phyloP scores from a whole-genome alignment of 495 filamentous ascomycete genomes.

The Hypoxylon subgilvum region DNA sequence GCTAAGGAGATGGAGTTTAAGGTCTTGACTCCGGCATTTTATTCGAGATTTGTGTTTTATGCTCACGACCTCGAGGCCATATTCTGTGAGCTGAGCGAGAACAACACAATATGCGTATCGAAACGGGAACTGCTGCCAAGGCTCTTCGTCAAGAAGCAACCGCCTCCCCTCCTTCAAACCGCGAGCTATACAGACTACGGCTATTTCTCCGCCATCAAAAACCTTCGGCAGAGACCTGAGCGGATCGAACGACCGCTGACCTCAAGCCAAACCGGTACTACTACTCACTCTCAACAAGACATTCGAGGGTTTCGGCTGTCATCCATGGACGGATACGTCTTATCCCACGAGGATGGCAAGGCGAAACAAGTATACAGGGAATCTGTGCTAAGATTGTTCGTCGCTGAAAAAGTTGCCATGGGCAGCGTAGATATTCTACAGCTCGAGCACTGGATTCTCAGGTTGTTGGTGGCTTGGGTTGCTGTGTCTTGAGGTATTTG shows the following conservation, averaged over 20 bases:
- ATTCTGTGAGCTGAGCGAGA: slow-evolving; percentile 56
- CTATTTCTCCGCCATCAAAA: slow-evolving; percentile 46
- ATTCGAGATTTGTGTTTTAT: slow-evolving; percentile 62
- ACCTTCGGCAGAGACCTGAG: slow-evolving; percentile 45
- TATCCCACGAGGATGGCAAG: slow-evolving; percentile 37
- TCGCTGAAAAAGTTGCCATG: slow-evolving; percentile 46
- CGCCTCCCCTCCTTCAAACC: slow-evolving; percentile 31
- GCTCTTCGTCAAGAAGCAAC: slow-evolving; percentile 45
- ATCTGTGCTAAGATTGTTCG: slow-evolving; percentile 44
- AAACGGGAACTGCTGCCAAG: slow-evolving; percentile 51
- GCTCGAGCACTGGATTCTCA: slow-evolving; percentile 33
- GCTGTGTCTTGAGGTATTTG: slow-evolving; percentile 6
- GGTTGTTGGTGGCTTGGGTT: slow-evolving; percentile 40
- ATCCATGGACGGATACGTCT: slow-evolving; percentile 51
- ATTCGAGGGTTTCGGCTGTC: slow-evolving; percentile 48
- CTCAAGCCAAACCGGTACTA: slow-evolving; percentile 26
- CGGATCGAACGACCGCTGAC: slow-evolving; percentile 43
- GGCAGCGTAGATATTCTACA: slow-evolving; percentile 40
- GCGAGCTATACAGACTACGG: slow-evolving; percentile 41
- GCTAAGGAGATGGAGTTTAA: slow-evolving; percentile 53
- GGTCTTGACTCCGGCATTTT: slow-evolving; percentile 65
- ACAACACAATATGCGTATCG: slow-evolving; percentile 59
- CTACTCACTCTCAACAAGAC: slow-evolving; percentile 29
- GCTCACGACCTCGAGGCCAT: slow-evolving; percentile 58
- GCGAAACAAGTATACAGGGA: slow-evolving; percentile 35